These are phyloP conservation scores for Mycosphaerelloides madeirae DNA, from an alignment of 2,329 filamentous ascomycete species.

Conservation along the genomic window DNA sequence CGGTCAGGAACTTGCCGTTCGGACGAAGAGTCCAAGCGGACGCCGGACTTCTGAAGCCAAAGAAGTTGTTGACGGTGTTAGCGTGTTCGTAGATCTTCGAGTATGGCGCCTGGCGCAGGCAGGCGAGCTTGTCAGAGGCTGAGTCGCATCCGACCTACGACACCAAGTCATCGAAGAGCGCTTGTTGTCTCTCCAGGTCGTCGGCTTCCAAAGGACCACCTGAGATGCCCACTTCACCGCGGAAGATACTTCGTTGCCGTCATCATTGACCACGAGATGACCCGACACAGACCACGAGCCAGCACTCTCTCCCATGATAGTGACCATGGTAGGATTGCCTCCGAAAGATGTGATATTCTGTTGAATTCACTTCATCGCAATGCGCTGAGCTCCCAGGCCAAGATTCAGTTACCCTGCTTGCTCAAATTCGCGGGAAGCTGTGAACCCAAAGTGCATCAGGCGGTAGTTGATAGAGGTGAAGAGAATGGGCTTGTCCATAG, in stretches of 20 bases:
- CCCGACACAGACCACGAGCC: conserved; percentile 44
- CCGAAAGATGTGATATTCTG: conserved; percentile 41
- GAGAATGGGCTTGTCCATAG: conserved; percentile 16
- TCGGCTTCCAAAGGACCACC: conserved; percentile 10
- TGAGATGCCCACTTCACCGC: conserved; percentile 6
- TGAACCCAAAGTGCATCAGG: conserved; percentile 63
- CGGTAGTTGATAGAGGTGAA: conserved; percentile 47
- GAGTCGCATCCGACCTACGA: conserved; percentile 29
- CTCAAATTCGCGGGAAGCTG: conserved; percentile 51
- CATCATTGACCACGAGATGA: conserved; percentile 51
- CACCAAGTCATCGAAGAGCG: conserved; percentile 56
- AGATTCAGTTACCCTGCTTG: conserved; percentile 48
- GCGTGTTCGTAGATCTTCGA: conserved; percentile 8
- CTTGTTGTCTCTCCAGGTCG: conserved; percentile 7
- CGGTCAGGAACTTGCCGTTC: conserved; percentile 12
- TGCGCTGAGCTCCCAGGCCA: conserved; percentile 38
- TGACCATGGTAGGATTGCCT: conserved; percentile 21
- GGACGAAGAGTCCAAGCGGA: conserved; percentile 15
- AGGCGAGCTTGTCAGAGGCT: conserved; percentile 54
- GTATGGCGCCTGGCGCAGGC: conserved; percentile 50
- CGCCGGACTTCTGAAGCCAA: conserved; percentile 9
- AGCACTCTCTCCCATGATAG: conserved; percentile 21
- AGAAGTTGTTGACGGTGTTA: conserved; percentile 14
- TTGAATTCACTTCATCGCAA: conserved; percentile 42
- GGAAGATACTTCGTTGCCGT: conserved; percentile 28